A percentile compares a stretch with the other conserved stretches of the same genome.
Evolutionary conservation across 352 stramenopile genomes (phyloP).

Genomic region (Phytopythium sindhum): DNA sequence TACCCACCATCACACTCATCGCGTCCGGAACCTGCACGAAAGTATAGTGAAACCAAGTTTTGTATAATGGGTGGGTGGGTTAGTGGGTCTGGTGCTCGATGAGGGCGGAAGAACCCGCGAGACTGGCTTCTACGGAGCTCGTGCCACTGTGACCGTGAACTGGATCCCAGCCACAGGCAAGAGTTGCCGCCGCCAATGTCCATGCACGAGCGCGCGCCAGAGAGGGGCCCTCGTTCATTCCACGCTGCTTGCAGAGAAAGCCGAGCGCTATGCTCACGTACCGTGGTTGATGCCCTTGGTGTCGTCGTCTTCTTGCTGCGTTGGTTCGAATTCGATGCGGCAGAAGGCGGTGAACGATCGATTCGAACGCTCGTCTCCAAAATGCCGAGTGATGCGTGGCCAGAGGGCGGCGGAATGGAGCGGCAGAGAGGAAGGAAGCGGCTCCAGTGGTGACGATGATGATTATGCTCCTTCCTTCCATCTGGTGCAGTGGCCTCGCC

Average conservation of each 20-base stretch:
- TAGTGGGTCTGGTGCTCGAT: not conserved
- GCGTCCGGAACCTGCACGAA: not conserved
- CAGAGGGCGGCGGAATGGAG: not conserved
- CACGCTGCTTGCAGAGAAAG: no score
- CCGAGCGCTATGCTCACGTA: no score
- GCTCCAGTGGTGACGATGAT: no score
- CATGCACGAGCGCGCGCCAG: not conserved
- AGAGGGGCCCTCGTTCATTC: not conserved
- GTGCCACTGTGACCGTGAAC: not conserved
- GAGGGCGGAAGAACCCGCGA: not conserved
- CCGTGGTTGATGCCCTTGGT: no score
- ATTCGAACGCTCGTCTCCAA: not conserved
- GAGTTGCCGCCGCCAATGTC: not conserved
- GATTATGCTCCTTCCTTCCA: not conserved
- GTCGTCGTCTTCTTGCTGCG: not conserved
- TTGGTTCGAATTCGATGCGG: not conserved
- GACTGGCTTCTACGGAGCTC: constrained; percentile 1
- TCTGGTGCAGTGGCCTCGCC: not conserved
- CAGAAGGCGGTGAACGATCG: not conserved
- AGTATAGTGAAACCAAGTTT: not conserved
- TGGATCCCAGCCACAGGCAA: not conserved
- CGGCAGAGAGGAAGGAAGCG: no score
- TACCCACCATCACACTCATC: not conserved
- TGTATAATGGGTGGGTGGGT: constrained; percentile 1
- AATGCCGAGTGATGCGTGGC: not conserved